Percentiles rank a stretch among this genome's conserved stretches.
These are phyloP conservation scores for Coprinopsis strossmayeri DNA, from an alignment of 768 basidiomycete genomes.

Conservation along the genomic window DNA sequence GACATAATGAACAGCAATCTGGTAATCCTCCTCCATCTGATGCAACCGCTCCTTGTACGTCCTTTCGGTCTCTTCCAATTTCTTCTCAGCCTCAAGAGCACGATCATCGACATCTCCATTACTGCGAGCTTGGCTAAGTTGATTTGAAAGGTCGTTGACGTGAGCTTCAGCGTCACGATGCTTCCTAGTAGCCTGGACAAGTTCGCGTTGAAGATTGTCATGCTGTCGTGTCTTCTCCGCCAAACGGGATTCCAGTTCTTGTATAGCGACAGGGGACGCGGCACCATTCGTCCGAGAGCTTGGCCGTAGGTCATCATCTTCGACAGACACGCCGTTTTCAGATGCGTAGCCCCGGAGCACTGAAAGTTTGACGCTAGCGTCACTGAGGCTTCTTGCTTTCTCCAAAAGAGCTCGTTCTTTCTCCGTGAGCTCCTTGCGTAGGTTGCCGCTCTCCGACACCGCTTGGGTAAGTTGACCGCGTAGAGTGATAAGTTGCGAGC, in stretches of 20 bases:
- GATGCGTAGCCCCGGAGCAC: conserved; percentile 83
- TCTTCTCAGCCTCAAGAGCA: conserved; percentile 50
- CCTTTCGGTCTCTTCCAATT: conserved; percentile 72
- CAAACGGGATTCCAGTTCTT: conserved; percentile 74
- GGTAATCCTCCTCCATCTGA: conserved; percentile 93
- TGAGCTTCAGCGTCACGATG: conserved; percentile 74
- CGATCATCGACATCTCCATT: conserved; percentile 24
- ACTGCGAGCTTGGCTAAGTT: conserved; percentile 56
- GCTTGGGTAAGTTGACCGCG: conserved; percentile 68
- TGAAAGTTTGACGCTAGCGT: conserved; percentile 64
- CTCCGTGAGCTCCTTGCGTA: conserved; percentile 62
- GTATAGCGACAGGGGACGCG: conserved; percentile 39
- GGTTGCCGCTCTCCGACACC: conserved; percentile 57
- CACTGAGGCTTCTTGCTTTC: conserved; percentile 57
- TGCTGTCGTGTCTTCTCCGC: conserved; percentile 65
- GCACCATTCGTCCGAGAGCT: conserved; percentile 32
- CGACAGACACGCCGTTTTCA: conserved; percentile 78
- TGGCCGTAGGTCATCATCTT: conserved; percentile 60
- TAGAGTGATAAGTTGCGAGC: conserved; percentile 68
- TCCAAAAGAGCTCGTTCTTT: conserved; percentile 63
- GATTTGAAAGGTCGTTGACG: conserved; percentile 51
- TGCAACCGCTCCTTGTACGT: conserved; percentile 74
- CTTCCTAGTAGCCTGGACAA: conserved; percentile 56
- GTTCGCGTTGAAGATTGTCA: conserved; percentile 71
- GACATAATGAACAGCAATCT: conserved; percentile 94